Base-by-base conservation (phyloP, 768 basidiomycete species). In the Tremella fuciformis region DNA sequence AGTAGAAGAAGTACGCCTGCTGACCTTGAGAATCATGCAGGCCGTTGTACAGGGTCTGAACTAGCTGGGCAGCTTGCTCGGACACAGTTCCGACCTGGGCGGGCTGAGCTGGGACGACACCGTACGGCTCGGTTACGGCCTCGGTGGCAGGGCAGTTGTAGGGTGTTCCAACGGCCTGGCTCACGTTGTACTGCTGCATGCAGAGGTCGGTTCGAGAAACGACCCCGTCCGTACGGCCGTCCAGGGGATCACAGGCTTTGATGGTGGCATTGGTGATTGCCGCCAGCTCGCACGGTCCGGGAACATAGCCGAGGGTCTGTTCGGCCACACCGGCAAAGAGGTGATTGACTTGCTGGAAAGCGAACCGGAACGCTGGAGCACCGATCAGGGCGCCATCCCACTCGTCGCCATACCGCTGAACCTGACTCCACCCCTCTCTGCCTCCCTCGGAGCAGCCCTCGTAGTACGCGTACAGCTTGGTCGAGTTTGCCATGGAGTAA, bases 201-300 rank as follows among this genome's bases (percentile, higher is more conserved):
- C 60, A 61, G 25, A 61, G 60, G 29, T 61, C 60, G 25, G 54
- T 16, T 22, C 60, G 60, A 34, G 55, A 56, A 9, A 61, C 49
- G 39, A 61, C 60, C 37, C 60, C 60, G 39, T 61, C 60, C 16
- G 49, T 29, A 25, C 37, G 49, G 11, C 60, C 60, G 19, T 61
- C 60, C 11, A 61, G 39, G 13, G 47, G 22, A 40, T 61, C 60
- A 44, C 60, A 61, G 2, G 54, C 60, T 7, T 25, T 26, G 49
- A 61, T 61, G 47, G 48, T 50, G 19, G 26, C 55, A 18, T 57
- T 57, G 38, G 37, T 34, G 38, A 61, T 61, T 38, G 42, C 52
- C 11, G 21, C 48, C 21, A 61, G n/a, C 2, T 37, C 60, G 26
- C 60, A 61, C 11, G 60, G 49, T 11, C 21, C 13, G 2, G 60